phyloP scores from a whole-genome alignment of 1,139 yeast species.

The Geotrichum europaeum region DNA sequence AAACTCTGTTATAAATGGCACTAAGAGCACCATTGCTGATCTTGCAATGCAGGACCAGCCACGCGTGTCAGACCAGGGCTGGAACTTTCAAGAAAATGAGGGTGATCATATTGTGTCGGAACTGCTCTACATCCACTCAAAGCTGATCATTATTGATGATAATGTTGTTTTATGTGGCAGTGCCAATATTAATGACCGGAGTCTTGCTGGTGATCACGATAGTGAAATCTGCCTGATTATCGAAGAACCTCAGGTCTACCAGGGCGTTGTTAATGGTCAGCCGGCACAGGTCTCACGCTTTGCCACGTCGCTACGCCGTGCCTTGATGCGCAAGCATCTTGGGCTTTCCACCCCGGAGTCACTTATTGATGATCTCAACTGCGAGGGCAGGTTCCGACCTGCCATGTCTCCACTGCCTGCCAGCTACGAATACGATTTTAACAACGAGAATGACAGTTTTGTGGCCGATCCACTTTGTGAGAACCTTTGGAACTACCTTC shows the following conservation, averaged over 20 bases:
- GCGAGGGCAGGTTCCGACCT: not conserved
- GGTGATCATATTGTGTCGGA: slow-evolving; percentile 20
- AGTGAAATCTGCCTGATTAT: slow-evolving; percentile 20
- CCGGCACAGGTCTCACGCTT: slow-evolving; percentile 15
- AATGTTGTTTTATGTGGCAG: slow-evolving; percentile 19
- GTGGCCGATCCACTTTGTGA: slow-evolving; percentile 19
- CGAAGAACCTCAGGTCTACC: slow-evolving; percentile 16
- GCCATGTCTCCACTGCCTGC: slow-evolving; percentile 17
- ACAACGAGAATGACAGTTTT: slow-evolving; percentile 16
- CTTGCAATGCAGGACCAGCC: slow-evolving; percentile 11
- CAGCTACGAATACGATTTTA: slow-evolving; percentile 15
- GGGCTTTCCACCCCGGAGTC: slow-evolving; percentile 16
- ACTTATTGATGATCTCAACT: slow-evolving; percentile 2
- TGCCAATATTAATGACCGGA: slow-evolving; percentile 21
- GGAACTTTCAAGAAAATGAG: slow-evolving; percentile 17
- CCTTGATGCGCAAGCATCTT: slow-evolving; percentile 18
- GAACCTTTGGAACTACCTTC: slow-evolving; percentile 17
- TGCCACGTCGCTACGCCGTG: slow-evolving; percentile 19
- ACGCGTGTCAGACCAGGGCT: slow-evolving; percentile 10
- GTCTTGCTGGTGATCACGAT: slow-evolving; percentile 21
- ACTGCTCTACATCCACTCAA: slow-evolving; percentile 21
- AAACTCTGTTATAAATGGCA: slow-evolving; percentile 6
- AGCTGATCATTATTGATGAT: slow-evolving; percentile 20
- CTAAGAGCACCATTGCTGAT: slow-evolving; percentile 12
- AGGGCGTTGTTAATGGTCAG: slow-evolving; percentile 12